Base-by-base conservation (phyloP, 1,284 basidiomycete genomes). In the Dichomitus squalens region DNA sequence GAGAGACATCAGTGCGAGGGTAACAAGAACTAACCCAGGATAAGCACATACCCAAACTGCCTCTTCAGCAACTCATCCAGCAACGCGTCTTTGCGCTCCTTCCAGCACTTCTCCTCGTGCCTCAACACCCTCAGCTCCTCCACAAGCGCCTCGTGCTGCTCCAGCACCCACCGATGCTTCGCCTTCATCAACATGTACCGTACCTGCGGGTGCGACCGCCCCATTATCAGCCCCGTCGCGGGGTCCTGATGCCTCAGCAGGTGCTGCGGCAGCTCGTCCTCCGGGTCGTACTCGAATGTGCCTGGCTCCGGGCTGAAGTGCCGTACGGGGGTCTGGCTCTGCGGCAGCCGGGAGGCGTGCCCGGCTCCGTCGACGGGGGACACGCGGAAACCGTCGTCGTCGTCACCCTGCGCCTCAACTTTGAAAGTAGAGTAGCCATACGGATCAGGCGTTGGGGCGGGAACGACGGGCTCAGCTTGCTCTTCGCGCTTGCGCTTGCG, bases 121-220 rank as follows among this genome's bases (percentile, higher is more conserved):
- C 80, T 76, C 11, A 83, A 70, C 27, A 79, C 71, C 46, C 82
- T 77, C 61, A 91, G 71, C 68, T 93, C 87, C 63, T 88, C 83
- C 16, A 82, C 71, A 27, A 92, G 74, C 16, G 73, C 72, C 38
- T 84, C 83, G 55, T 90, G 84, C 63, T 88, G 82, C 56, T 86
- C 77, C 21, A 86, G 58, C 9, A 80, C 84, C 66, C 83, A 88
- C 25, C 73, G 73, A 65, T 86, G 79, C 66, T 91, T 92, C 2
- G 92, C 89, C 66, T 92, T 93, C 77, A 84, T 85, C 29, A 91
- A 64, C n/a, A 92, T 74, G 69, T 93, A 93, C 72, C 82, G 82
- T 27, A 83, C 83, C 75, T 87, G 82, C 34, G 78, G 74, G 0
- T 81, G 85, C 21, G 84, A 75, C 16, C 87, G 80, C 2, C 86